Evolutionary conservation across 2,329 filamentous ascomycete genomes (phyloP), one percentile per base, ranked within the genome.

Genomic region (Mycocentrospora acerina): DNA sequence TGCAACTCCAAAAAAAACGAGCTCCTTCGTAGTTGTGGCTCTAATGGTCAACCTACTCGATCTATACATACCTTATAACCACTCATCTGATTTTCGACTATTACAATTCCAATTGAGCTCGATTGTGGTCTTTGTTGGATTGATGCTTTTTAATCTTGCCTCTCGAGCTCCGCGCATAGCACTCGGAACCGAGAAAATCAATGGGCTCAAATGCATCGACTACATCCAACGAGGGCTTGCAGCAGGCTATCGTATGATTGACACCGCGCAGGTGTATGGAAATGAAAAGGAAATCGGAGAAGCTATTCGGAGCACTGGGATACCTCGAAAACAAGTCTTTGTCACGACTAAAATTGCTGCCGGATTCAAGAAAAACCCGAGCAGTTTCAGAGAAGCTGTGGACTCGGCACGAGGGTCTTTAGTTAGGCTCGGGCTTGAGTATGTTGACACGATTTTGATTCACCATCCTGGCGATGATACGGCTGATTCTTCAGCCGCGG

Each of bases 371-470:
- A 90, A 75, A 90, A 32, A 32, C 17, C 30, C 30, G 30, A 32
- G 30, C 17, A 32, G 30, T 18, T 14, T 32, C 17, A 37, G 32
- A 28, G 35, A 37, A 32, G 35, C 35, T 19, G n/a, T 18, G n/a
- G 28, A 37, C 28, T 37, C 35, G 28, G 35, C 35, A 18, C 35
- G 28, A 26, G 27, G 8, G 29, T 18, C 30, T 11, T 19, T 32
- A 18, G 12, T 6, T 10, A 32, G 30, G 30, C 85, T 85, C 82
- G 83, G 44, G 64, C 22, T 93, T 48, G 88, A 89, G 62, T 91
- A 93, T 77, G 89, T 93, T 70, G 88, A 93, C 68, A 79, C 93
- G 52, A 93, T 83, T 78, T 76, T 90, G 58, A 80, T 90, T 57
- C 31, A 39, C 26, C 31, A 88, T 91, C 76, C 93, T 91, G 32